Percentiles rank a stretch among this genome's conserved stretches.
These are phyloP conservation scores for Pseudocercospora fuligena DNA, from an alignment of 2,329 filamentous ascomycete species.

Conservation along the genomic window DNA sequence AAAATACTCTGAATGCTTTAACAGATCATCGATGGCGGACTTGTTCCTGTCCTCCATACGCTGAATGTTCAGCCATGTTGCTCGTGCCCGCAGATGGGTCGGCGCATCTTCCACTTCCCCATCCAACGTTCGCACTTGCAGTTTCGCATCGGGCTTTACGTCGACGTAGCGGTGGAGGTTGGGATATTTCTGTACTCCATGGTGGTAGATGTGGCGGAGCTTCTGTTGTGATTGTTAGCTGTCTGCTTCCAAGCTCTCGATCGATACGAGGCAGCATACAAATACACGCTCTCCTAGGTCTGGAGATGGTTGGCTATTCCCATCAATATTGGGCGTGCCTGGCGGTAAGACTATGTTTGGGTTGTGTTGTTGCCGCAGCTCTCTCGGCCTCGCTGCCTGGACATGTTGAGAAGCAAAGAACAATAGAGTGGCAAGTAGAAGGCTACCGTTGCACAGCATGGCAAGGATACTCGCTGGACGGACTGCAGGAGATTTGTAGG, in stretches of 20 bases:
- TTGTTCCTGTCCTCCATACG: slow-evolving; percentile 79
- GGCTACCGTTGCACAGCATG: slow-evolving; percentile 32
- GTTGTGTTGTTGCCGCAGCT: slow-evolving; percentile 8
- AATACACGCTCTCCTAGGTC: slow-evolving; percentile 21
- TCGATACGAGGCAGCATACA: neutral
- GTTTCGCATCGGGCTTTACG: slow-evolving; percentile 62
- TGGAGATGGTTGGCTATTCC: neutral
- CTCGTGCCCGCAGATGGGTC: slow-evolving; percentile 49
- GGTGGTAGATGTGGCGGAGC: slow-evolving; percentile 89
- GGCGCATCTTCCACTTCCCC: slow-evolving; percentile 38
- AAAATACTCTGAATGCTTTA: slow-evolving; percentile 71
- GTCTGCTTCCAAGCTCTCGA: neutral
- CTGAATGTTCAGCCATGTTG: slow-evolving; percentile 67
- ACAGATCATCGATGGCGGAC: slow-evolving; percentile 75
- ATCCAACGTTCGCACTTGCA: slow-evolving; percentile 32
- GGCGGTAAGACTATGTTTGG: slow-evolving; percentile 19
- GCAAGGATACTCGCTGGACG: slow-evolving; percentile 11
- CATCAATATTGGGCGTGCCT: neutral
- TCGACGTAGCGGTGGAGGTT: slow-evolving; percentile 77
- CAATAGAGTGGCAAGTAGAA: slow-evolving; percentile 27
- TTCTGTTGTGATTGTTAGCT: slow-evolving; percentile 47
- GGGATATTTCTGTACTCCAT: slow-evolving; percentile 81
- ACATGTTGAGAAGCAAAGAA: slow-evolving; percentile 10
- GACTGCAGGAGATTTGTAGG: neutral
- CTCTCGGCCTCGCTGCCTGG: slow-evolving; percentile 20